Evolutionary conservation across 208 protist genomes (phyloP).

Genomic region (Leishmania martiniquensis): DNA sequence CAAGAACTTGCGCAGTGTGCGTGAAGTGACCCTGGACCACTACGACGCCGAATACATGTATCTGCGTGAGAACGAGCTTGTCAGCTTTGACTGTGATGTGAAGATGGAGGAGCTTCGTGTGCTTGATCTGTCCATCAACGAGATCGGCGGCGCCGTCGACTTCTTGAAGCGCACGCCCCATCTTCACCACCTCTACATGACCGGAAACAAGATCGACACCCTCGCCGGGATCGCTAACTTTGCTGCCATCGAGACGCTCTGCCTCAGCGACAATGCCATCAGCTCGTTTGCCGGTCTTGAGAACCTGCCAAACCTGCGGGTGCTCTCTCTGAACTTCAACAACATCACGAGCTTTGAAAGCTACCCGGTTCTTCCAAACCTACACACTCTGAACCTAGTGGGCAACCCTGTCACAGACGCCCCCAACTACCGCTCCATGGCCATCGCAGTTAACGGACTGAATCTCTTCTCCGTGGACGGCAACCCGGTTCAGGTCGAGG

Average conservation of each 20-base stretch:
- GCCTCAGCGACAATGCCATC: constrained; percentile 92
- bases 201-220: constrained; percentile 92
- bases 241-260: constrained; percentile 85
- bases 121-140: constrained; percentile 93
- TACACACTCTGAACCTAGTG: constrained; percentile 93
- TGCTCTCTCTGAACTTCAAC: constrained; percentile 94
- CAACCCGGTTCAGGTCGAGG: constrained; percentile 83
- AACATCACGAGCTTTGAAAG: constrained; percentile 89
- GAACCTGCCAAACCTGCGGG: constrained; percentile 85
- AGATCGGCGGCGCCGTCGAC: constrained; percentile 84
- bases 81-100: constrained; percentile 80
- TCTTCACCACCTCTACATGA: constrained; percentile 93
- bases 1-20: constrained; percentile 84
- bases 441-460: constrained; percentile 83
- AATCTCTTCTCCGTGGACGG: constrained; percentile 90
- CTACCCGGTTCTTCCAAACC: constrained; percentile 82
- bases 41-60: constrained; percentile 90
- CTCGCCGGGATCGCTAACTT: constrained; percentile 84
- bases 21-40: constrained; percentile 75
- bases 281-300: constrained; percentile 90
- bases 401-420: constrained; percentile 90
- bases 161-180: constrained; percentile 82
- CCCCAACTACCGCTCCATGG: constrained; percentile 90
- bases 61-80: constrained; percentile 92
- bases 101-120: constrained; percentile 89